Evolutionary conservation across 306 rosid genomes (phyloP).

Genomic region (Corylus heterophylla): DNA sequence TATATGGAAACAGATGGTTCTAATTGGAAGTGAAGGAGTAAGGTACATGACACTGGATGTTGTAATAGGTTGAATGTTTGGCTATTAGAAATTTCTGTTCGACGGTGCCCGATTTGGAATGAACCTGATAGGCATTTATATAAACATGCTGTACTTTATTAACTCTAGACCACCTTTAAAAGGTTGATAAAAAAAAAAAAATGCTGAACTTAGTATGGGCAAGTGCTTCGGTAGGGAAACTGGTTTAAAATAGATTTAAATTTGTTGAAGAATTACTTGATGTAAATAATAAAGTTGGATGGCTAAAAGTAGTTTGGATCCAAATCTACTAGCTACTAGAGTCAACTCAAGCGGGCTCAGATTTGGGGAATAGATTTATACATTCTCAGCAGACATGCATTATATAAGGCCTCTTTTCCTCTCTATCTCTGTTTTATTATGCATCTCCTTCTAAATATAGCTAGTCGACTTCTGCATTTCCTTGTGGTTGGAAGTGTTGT

Average conservation of each 20-base stretch:
- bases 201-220: neutral
- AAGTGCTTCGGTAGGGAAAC: neutral
- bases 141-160: too few relatives aligned
- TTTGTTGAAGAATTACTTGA: neutral
- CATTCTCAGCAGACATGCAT: neutral
- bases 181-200: too few relatives aligned
- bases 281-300: slow-evolving; percentile 16
- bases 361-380: neutral
- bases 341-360: neutral
- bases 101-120: neutral
- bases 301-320: slow-evolving; percentile 1
- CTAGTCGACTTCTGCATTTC: neutral
- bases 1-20: neutral
- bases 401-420: neutral
- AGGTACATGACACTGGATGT: neutral
- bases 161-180: neutral
- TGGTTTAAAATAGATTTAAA: neutral
- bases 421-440: neutral
- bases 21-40: neutral
- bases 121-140: neutral
- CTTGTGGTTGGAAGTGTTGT: neutral
- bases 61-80: neutral
- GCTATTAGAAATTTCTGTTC: neutral
- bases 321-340: neutral
- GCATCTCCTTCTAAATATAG: neutral